phyloP scores from a whole-genome alignment of 257 asterid species.

The Lithospermum erythrorhizon region DNA sequence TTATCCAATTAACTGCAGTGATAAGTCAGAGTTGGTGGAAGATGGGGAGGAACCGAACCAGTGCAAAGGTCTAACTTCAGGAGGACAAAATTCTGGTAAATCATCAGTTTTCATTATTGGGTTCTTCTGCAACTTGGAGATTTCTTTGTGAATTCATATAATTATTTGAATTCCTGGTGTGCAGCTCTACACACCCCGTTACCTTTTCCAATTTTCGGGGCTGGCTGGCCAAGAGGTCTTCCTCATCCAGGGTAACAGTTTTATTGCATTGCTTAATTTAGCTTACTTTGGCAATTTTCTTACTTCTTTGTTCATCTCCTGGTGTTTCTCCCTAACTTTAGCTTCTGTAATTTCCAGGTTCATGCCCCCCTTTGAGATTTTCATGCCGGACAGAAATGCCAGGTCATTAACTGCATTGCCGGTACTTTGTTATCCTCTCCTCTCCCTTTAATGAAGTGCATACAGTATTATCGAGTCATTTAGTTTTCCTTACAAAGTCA shows the following conservation, averaged over 20 bases:
- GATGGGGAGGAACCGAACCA: constrained; percentile 26
- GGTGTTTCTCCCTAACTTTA: background rate
- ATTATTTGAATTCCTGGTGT: constrained; percentile 5
- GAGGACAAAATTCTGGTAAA: constrained; percentile 9
- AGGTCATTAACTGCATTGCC: constrained; percentile 23
- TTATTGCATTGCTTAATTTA: background rate
- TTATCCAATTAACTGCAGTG: constrained; percentile 7
- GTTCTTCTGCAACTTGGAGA: background rate
- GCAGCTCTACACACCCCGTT: constrained; percentile 30
- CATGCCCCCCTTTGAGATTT: constrained; percentile 22
- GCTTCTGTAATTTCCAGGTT: constrained; percentile 18
- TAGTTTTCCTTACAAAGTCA: background rate
- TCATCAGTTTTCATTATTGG: background rate
- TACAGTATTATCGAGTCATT: background rate
- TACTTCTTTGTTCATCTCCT: background rate
- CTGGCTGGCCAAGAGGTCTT: constrained; percentile 34
- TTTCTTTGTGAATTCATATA: background rate
- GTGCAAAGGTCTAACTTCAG: constrained; percentile 14
- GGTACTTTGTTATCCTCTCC: constrained; percentile 16
- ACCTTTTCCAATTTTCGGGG: constrained; percentile 25
- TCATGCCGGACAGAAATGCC: constrained; percentile 26
- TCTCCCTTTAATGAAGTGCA: background rate
- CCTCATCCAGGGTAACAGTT: constrained; percentile 37
- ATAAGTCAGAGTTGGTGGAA: constrained; percentile 19
- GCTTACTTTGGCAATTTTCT: background rate